phyloP scores from a whole-genome alignment of 768 basidiomycete species.

The Agaricus subrufescens region DNA sequence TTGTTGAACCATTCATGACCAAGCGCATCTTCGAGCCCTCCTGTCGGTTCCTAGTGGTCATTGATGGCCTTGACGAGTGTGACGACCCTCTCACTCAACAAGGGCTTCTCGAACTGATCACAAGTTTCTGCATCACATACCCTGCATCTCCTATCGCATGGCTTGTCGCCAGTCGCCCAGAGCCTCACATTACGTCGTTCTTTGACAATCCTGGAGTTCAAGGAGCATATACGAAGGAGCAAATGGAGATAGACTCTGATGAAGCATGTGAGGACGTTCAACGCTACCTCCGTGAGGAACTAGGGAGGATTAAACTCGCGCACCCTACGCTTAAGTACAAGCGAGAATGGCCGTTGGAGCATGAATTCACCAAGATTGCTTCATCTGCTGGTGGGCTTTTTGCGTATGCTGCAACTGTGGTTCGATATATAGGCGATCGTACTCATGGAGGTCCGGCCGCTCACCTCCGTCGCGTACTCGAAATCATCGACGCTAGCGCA shows the following conservation, averaged over 20 bases:
- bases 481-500: not conserved
- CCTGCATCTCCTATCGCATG: conserved; percentile 15
- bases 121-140: not conserved
- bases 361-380: conserved; percentile 10
- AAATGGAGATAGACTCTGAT: no score
- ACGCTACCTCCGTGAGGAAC: not conserved
- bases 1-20: not conserved
- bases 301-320: conserved; percentile 7
- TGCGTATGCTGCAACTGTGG: conserved; percentile 19
- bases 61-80: not conserved
- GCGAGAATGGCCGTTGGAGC: conserved; percentile 15
- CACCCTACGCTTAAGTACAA: not conserved
- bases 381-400: conserved; percentile 19
- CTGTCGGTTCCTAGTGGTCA: not conserved
- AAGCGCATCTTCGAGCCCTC: not conserved
- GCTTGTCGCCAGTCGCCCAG: conserved; percentile 19
- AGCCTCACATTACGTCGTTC: conserved; percentile 14
- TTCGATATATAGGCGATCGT: conserved; percentile 17
- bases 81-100: conserved; percentile 6
- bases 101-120: conserved; percentile 13
- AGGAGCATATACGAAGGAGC: not conserved
- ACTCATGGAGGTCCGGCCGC: not conserved
- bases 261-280: conserved; percentile 11
- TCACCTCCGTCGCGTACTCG: not conserved
- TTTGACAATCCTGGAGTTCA: conserved; percentile 1